Evolutionary conservation across 2,329 filamentous ascomycete genomes (phyloP).

Genomic region (Chaetoscypha palmicola): DNA sequence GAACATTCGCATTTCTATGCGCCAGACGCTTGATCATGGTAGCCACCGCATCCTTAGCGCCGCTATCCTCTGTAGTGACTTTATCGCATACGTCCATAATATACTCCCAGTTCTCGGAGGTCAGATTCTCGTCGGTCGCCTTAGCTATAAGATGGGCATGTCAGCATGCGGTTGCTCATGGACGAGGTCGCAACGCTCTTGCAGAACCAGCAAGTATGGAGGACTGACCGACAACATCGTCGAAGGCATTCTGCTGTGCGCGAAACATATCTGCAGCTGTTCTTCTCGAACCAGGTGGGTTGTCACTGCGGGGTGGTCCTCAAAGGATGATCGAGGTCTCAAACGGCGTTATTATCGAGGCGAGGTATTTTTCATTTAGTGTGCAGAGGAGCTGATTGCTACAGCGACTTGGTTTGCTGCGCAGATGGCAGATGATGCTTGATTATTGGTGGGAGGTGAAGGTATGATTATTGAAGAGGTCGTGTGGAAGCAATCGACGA

Average conservation of each 20-base stretch:
- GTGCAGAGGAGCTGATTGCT: too few species aligned
- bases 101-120: conserved; percentile 60
- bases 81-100: conserved; percentile 39
- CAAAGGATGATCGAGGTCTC: neutral
- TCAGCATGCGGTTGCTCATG: conserved; percentile 16
- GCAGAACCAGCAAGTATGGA: too few species aligned
- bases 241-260: conserved; percentile 59
- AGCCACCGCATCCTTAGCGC: conserved; percentile 60
- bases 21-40: conserved; percentile 68
- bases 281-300: conserved; percentile 4
- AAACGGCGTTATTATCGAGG: neutral
- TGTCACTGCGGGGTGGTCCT: conserved; percentile 1
- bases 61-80: conserved; percentile 35
- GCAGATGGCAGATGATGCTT: too few species aligned
- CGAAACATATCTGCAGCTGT: conserved; percentile 43
- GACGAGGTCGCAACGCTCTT: too few species aligned
- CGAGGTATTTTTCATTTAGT: too few species aligned
- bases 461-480: too few species aligned
- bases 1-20: conserved; percentile 71
- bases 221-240: conserved; percentile 59
- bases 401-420: too few species aligned
- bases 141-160: conserved; percentile 45
- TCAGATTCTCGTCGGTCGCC: conserved; percentile 97
- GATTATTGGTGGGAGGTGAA: too few species aligned
- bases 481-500: too few species aligned